Percentiles rank a stretch among this genome's conserved stretches.
Evolutionary conservation across 768 basidiomycete genomes (phyloP).

Genomic region (Pholiota conissans): DNA sequence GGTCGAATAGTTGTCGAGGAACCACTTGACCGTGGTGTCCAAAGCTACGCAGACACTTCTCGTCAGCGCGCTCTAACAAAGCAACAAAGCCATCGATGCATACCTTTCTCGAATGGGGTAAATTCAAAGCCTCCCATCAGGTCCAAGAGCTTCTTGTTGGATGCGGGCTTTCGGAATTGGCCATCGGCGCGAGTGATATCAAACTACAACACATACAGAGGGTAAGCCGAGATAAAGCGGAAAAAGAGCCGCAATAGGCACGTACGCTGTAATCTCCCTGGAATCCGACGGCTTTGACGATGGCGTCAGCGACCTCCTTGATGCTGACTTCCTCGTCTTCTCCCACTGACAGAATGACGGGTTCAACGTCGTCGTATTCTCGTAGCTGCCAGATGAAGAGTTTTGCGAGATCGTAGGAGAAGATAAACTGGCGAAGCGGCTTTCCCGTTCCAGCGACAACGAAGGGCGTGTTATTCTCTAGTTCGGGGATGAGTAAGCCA

Average conservation of each 20-base stretch:
- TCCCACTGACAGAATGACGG: slow-evolving; percentile 90
- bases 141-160: slow-evolving; percentile 82
- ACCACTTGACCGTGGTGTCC: slow-evolving; percentile 81
- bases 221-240: neutral
- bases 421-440: slow-evolving; percentile 96
- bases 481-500: neutral
- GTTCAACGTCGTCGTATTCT: slow-evolving; percentile 91
- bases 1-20: slow-evolving; percentile 75
- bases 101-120: slow-evolving; percentile 87
- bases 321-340: slow-evolving; percentile 96
- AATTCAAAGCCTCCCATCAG: slow-evolving; percentile 84
- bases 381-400: slow-evolving; percentile 92
- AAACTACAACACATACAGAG: slow-evolving; percentile 69
- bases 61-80: neutral
- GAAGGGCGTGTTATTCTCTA: slow-evolving; percentile 84
- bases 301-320: slow-evolving; percentile 86
- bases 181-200: slow-evolving; percentile 86
- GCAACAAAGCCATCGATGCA: slow-evolving; percentile 13
- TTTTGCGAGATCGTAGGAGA: slow-evolving; percentile 93
- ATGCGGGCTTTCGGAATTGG: slow-evolving; percentile 95
- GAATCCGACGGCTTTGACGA: slow-evolving; percentile 83
- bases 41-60: slow-evolving; percentile 50
- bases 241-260: slow-evolving; percentile 8
- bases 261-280: slow-evolving; percentile 71
- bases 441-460: slow-evolving; percentile 88